Evolutionary conservation across 768 basidiomycete genomes (phyloP).

Genomic region (Exsudoporus frostii): DNA sequence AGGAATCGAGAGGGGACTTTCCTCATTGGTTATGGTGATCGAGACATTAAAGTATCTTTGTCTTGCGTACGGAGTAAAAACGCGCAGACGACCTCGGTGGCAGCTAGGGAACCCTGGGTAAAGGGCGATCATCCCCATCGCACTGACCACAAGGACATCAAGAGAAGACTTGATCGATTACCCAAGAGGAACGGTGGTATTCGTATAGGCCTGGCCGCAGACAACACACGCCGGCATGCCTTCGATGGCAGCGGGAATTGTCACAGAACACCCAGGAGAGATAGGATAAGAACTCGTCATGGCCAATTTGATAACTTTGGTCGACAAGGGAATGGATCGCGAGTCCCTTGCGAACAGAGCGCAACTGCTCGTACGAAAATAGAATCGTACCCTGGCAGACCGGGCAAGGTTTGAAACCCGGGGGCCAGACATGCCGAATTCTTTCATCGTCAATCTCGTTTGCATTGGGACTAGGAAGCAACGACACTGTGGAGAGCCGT

Average conservation of each 20-base stretch:
- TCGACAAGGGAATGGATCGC: background rate
- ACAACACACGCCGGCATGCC: background rate
- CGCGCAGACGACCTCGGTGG: background rate
- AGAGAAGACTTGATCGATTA: background rate
- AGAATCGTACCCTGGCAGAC: background rate
- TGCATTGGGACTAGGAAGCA: background rate
- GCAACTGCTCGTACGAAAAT: background rate
- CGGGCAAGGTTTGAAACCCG: background rate
- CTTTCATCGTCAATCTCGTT: background rate
- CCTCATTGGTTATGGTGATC: background rate
- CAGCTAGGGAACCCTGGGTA: background rate
- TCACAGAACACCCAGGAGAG: background rate
- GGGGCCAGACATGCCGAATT: too few species aligned
- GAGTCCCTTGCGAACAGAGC: background rate
- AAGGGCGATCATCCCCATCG: background rate
- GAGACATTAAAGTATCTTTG: background rate
- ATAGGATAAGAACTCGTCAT: background rate
- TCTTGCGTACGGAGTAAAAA: background rate
- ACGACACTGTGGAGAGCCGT: too few species aligned
- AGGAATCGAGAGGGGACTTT: background rate
- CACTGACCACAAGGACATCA: background rate
- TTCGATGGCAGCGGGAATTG: background rate
- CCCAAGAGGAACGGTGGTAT: background rate
- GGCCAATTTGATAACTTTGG: background rate
- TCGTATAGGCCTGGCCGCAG: too few species aligned